Evolutionary conservation across 345 rosid genomes (phyloP).

Genomic region (Euphorbia peplus): DNA sequence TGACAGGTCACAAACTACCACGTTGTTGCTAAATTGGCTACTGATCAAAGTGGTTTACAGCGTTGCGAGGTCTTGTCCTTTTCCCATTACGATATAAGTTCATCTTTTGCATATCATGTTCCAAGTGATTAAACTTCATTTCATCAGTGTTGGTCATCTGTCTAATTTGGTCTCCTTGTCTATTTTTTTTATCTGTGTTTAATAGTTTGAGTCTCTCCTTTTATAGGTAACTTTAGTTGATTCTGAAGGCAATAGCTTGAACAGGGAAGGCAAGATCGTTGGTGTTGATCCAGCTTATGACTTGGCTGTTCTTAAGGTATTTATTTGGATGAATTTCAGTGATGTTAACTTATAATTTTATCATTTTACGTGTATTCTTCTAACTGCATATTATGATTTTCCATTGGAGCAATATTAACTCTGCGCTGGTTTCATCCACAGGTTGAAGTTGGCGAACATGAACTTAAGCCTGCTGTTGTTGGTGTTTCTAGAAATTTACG

Average conservation of each 20-base stretch:
- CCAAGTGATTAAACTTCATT: background rate
- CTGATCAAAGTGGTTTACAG: slow-evolving; percentile 63
- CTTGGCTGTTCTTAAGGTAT: slow-evolving; percentile 80
- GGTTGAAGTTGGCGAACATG: slow-evolving; percentile 67
- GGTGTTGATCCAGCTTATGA: slow-evolving; percentile 81
- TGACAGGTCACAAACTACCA: slow-evolving; percentile 84
- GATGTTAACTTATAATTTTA: background rate
- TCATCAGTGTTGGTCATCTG: background rate
- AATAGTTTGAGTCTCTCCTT: background rate
- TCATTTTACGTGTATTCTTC: background rate
- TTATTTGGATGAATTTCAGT: background rate
- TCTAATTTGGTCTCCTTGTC: background rate
- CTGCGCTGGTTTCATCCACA: slow-evolving; percentile 19
- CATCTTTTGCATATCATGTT: background rate
- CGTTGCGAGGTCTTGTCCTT: slow-evolving; percentile 69
- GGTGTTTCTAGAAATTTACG: slow-evolving; percentile 69
- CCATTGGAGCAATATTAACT: background rate
- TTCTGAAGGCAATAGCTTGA: slow-evolving; percentile 57
- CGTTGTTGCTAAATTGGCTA: slow-evolving; percentile 72
- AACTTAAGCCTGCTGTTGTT: slow-evolving; percentile 62
- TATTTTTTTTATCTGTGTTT: background rate
- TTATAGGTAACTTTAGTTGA: slow-evolving; percentile 64
- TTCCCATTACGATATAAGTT: background rate
- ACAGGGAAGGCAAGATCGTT: slow-evolving; percentile 56
- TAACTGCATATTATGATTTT: background rate